A percentile compares a stretch with the other conserved stretches of the same genome.
phyloP scores from a whole-genome alignment of 108 stramenopile genomes.

The Stephanodiscus triporus region DNA sequence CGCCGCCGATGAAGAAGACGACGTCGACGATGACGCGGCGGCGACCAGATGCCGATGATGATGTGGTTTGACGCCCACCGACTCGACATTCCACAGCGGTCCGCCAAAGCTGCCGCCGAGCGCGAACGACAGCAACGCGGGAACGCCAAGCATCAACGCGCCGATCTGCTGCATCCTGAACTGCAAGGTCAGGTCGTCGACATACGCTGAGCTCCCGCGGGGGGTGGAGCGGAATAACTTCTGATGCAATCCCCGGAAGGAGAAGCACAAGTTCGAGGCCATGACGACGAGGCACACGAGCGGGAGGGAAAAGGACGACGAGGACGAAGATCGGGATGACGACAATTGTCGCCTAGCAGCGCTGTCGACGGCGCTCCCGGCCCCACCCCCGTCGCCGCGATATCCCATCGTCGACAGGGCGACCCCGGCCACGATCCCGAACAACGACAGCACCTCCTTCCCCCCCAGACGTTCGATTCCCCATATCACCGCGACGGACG shows the following conservation, averaged over 20 bases:
- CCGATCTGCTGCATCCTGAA: conserved; percentile 86
- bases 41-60: too few relatives aligned
- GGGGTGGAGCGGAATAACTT: conserved; percentile 73
- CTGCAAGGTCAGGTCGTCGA: conserved; percentile 80
- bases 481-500: conserved; percentile 65
- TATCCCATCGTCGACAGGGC: conserved; percentile 70
- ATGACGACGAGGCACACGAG: conserved; percentile 63
- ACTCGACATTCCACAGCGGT: background rate
- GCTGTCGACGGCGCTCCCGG: background rate
- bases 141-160: conserved; percentile 36
- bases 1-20: background rate
- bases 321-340: background rate
- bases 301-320: conserved; percentile 17
- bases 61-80: conserved; percentile 1
- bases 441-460: conserved; percentile 57
- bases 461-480: conserved; percentile 64
- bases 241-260: conserved; percentile 84
- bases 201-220: conserved; percentile 37
- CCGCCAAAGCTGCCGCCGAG: background rate
- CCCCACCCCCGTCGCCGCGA: background rate
- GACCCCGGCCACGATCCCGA: conserved; percentile 68
- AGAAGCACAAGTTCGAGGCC: conserved; percentile 81
- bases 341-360: background rate
- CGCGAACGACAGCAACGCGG: conserved; percentile 30
- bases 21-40: background rate